Percentiles rank a stretch among this genome's conserved stretches.
Evolutionary conservation across 2,329 filamentous ascomycete species (phyloP).

Genomic region (Teratosphaeria destructans): DNA sequence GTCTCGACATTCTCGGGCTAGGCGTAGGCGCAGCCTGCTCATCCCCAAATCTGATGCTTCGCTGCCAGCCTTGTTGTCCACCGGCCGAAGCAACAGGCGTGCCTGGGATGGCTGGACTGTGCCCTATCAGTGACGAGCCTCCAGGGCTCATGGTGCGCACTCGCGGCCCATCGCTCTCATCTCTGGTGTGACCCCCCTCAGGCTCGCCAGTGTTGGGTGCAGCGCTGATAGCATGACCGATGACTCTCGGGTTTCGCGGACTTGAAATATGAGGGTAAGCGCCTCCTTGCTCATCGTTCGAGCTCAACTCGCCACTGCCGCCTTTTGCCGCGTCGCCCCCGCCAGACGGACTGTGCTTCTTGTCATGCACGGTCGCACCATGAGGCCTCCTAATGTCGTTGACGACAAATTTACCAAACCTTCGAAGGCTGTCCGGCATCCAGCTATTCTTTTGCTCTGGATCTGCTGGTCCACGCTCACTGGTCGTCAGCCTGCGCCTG

Average conservation of each 20-base stretch:
- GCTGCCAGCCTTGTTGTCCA: conserved; percentile 10
- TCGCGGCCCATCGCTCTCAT: conserved; percentile 4
- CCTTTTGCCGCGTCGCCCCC: not conserved
- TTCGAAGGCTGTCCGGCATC: conserved; percentile 2
- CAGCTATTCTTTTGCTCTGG: not conserved
- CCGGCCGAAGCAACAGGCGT: not conserved
- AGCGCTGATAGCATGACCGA: conserved; percentile 10
- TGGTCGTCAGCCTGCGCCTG: conserved; percentile 3
- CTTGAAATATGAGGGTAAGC: conserved; percentile 10
- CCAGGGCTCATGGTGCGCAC: conserved; percentile 4
- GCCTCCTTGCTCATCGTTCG: not conserved
- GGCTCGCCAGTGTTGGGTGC: not conserved
- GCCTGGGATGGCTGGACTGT: not conserved
- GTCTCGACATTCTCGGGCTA: not conserved
- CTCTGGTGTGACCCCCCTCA: not conserved
- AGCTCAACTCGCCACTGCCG: not conserved
- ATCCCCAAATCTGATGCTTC: conserved; percentile 24
- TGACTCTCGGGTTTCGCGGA: conserved; percentile 9
- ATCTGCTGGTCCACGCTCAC: conserved; percentile 2
- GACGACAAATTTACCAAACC: conserved; percentile 3
- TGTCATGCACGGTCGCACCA: not conserved
- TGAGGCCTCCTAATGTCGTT: conserved; percentile 5
- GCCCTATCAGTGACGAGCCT: not conserved
- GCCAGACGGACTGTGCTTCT: not conserved
- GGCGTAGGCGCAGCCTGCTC: conserved; percentile 5